phyloP scores from a whole-genome alignment of 139 green algal species.

The Marvania coccoides region DNA sequence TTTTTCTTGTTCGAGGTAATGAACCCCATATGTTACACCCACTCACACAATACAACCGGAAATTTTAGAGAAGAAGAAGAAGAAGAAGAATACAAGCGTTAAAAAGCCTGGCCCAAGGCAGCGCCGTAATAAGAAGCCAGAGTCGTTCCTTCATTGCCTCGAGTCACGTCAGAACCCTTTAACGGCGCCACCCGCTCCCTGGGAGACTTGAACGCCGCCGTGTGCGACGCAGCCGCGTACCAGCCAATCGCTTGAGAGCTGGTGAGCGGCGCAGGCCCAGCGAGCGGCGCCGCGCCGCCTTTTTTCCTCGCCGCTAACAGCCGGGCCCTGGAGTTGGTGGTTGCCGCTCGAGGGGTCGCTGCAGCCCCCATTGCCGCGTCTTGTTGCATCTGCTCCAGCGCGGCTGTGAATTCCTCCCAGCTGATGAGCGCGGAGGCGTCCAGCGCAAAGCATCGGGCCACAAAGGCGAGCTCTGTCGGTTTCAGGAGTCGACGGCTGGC shows the following conservation, averaged over 20 bases:
- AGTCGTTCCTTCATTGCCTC: neutral
- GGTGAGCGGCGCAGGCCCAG: neutral
- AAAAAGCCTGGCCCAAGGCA: neutral
- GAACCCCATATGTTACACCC: too few relatives aligned
- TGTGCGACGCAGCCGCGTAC: neutral
- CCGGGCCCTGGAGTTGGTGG: neutral
- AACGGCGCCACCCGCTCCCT: neutral
- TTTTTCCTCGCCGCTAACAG: neutral
- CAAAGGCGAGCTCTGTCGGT: neutral
- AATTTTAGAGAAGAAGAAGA: too few relatives aligned
- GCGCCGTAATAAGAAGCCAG: neutral
- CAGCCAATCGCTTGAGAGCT: constrained; percentile 2
- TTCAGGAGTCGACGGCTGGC: neutral
- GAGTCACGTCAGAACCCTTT: constrained; percentile 1
- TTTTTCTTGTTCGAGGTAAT: too few relatives aligned
- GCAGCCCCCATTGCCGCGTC: too few relatives aligned
- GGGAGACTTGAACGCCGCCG: neutral
- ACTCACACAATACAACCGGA: too few relatives aligned
- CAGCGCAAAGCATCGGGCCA: constrained; percentile 2
- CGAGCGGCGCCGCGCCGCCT: neutral
- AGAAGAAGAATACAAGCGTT: neutral
- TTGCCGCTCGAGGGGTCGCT: neutral
- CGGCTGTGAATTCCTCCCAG: neutral
- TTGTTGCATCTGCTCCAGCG: neutral
- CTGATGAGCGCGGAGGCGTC: neutral